Conservation (phyloP, 495 filamentous ascomycete genomes). For the Endocarpon pusillum region DNA sequence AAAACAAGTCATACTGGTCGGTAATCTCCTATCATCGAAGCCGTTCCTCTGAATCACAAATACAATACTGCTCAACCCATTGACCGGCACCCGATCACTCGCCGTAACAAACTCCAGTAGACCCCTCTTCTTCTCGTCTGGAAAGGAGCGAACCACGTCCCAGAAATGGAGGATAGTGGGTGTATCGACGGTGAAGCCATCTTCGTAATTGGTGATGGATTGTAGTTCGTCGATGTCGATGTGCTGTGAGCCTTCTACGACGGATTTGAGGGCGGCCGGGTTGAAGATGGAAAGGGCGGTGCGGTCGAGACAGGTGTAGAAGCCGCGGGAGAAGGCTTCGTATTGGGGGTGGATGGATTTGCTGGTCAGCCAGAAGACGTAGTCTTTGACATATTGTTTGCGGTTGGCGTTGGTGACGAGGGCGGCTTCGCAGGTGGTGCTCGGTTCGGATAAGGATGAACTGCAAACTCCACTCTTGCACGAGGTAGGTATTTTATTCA, state of each 20-base stretch:
- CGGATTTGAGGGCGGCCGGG: constrained; percentile 46
- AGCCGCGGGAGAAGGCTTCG: constrained; percentile 66
- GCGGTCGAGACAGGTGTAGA: constrained; percentile 54
- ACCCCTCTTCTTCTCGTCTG: constrained; percentile 43
- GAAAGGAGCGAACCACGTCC: constrained; percentile 51
- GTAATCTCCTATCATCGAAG: constrained; percentile 41
- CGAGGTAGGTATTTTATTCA: background rate
- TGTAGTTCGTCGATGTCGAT: constrained; percentile 61
- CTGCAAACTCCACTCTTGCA: no score
- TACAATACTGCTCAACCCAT: constrained; percentile 57
- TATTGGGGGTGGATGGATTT: constrained; percentile 62
- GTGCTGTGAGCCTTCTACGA: constrained; percentile 66
- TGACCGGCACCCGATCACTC: constrained; percentile 75
- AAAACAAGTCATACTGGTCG: constrained; percentile 79
- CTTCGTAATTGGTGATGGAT: constrained; percentile 53
- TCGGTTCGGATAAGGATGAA: constrained; percentile 11
- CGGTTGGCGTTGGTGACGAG: constrained; percentile 64
- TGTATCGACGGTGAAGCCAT: constrained; percentile 52
- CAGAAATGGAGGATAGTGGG: constrained; percentile 65
- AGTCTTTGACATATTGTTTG: constrained; percentile 64
- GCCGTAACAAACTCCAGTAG: constrained; percentile 92
- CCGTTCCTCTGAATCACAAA: constrained; percentile 76
- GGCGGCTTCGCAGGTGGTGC: constrained; percentile 18
- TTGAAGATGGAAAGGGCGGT: constrained; percentile 56
- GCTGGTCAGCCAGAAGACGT: constrained; percentile 70